Base-by-base conservation (phyloP, 1,284 basidiomycete species). In the Tilletia setariae region DNA sequence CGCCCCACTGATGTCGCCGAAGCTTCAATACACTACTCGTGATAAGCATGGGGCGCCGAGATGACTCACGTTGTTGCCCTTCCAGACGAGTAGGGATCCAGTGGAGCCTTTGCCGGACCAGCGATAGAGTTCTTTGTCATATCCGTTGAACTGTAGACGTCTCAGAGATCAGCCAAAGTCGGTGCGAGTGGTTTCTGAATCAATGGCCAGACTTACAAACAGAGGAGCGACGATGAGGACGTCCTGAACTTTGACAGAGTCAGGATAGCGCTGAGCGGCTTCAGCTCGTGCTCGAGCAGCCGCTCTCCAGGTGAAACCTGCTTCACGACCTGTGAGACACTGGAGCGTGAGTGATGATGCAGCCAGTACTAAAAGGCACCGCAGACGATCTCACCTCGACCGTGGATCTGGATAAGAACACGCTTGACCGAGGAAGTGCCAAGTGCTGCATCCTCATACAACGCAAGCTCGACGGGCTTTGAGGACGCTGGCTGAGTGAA, bases 11-110 rank as follows among this genome's bases (percentile, higher is more conserved):
- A 11, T 19, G 15, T 46, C 13, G 44, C 2, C 9, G 1, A 23
- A 25, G n/a, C 8, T 51, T 25, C 16, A 30, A 25, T 30, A 30
- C 47, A 23, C 25, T 23, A 49, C n/a, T 46, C 44, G 44, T n/a
- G 13, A 13, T 7, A 9, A 63, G 15, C 19, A 25, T 51, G 6
- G 44, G 23, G 66, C 6, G 3, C 43, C 15, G 4, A 35, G 47
- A 49, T 23, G n/a, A 68, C 74, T 67, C 61, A 76, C 74, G 3
- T 63, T 63, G 35, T 76, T 74, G 4, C 63, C 67, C 35, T 76
- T 74, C 71, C 71, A 76, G 13, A 74, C 67, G 0, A 76, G 53
- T 42, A 72, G 21, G 23, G 64, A 42, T 8, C 68, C 68, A 15
- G 68, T 70, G 21, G 46, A 53, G 1, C 66, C 68, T 40, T 35